phyloP scores from a whole-genome alignment of 2,329 filamentous ascomycete species.

The Colletotrichum brevisporum region DNA sequence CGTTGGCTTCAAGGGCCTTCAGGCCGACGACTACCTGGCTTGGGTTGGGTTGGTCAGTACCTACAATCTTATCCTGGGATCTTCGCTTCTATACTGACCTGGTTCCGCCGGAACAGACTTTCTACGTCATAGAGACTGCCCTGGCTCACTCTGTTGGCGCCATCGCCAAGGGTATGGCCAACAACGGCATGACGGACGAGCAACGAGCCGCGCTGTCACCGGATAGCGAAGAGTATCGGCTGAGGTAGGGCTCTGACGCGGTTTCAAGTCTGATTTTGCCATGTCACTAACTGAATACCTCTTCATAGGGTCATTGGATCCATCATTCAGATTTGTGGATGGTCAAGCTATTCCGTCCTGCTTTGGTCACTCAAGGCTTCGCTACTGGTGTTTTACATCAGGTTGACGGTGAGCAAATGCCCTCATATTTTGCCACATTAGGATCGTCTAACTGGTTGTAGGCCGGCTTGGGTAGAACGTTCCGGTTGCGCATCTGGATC shows the following conservation, averaged over 20 bases:
- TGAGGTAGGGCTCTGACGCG: slow-evolving; percentile 47
- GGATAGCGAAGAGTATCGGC: slow-evolving; percentile 59
- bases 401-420: slow-evolving; percentile 34
- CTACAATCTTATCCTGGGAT: slow-evolving; percentile 45
- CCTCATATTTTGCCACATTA: neutral
- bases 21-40: slow-evolving; percentile 54
- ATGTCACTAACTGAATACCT: neutral
- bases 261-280: neutral
- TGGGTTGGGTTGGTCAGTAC: slow-evolving; percentile 52
- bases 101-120: slow-evolving; percentile 52
- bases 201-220: slow-evolving; percentile 61
- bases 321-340: slow-evolving; percentile 67
- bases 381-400: slow-evolving; percentile 65
- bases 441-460: slow-evolving; percentile 39
- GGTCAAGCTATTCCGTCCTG: slow-evolving; percentile 66
- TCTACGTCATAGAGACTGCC: slow-evolving; percentile 61
- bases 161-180: slow-evolving; percentile 65
- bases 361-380: slow-evolving; percentile 68
- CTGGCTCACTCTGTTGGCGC: slow-evolving; percentile 44
- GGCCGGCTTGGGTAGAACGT: slow-evolving; percentile 52
- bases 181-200: slow-evolving; percentile 68
- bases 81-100: slow-evolving; percentile 3
- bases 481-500: slow-evolving; percentile 61
- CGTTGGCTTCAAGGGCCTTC: slow-evolving; percentile 49
- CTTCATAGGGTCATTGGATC: slow-evolving; percentile 63